Evolutionary conservation across 345 rosid genomes (phyloP).

Genomic region (Ceriops decandra): DNA sequence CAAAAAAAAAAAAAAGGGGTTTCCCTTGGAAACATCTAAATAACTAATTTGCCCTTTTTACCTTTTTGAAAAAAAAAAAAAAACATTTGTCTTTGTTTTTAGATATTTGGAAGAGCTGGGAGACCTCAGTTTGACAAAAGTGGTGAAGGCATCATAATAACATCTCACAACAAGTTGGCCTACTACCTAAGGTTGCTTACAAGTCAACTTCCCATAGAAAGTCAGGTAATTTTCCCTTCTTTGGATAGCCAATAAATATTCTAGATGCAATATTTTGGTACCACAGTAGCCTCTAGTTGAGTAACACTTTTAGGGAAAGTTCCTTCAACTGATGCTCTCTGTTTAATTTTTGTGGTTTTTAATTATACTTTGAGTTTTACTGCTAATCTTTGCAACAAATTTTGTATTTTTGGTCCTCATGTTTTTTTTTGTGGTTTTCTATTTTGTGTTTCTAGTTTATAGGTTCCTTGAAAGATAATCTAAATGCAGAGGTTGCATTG

Average conservation of each 20-base stretch:
- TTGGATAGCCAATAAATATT: not conserved
- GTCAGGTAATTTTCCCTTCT: constrained; percentile 60
- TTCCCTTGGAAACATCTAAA: constrained; percentile 10
- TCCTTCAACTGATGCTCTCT: not conserved
- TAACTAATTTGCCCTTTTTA: not conserved
- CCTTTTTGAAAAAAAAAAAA: not conserved
- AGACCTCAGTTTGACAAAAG: constrained; percentile 99
- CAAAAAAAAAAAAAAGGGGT: not conserved
- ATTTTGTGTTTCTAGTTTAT: constrained; percentile 64
- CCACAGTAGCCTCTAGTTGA: too few species aligned
- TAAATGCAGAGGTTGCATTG: constrained; percentile 95
- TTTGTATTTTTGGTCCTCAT: constrained; percentile 7
- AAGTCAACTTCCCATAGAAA: constrained; percentile 96
- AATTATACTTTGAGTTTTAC: constrained; percentile 1
- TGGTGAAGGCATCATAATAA: constrained; percentile 97
- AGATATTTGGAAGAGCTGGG: constrained; percentile 99
- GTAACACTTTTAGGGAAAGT: not conserved
- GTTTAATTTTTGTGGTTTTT: not conserved
- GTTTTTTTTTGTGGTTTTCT: not conserved
- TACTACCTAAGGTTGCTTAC: constrained; percentile 88
- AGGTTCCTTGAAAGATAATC: constrained; percentile 84
- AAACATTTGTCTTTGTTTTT: not conserved
- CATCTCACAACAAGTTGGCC: constrained; percentile 90
- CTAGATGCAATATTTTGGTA: too few species aligned
- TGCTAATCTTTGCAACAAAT: not conserved